Conservation (phyloP, 2,329 filamentous ascomycete genomes). For the Trichophaea hybrida region DNA sequence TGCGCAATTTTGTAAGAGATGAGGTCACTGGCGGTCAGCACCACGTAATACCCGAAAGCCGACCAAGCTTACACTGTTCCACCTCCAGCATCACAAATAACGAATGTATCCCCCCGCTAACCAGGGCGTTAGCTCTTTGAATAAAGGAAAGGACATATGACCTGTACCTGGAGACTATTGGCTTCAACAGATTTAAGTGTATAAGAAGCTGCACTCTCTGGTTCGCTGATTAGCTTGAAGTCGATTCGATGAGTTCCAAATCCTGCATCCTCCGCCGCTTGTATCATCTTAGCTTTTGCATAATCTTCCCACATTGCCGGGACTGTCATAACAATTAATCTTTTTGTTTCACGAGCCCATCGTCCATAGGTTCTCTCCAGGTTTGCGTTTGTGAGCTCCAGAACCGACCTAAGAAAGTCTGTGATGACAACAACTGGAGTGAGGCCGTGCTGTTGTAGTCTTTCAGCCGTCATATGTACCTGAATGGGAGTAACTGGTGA, state of each 20-base stretch:
- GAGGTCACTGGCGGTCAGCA: constrained; percentile 31
- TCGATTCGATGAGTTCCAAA: constrained; percentile 43
- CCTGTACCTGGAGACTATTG: constrained; percentile 8
- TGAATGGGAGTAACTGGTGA: not conserved
- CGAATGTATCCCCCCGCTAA: constrained; percentile 48
- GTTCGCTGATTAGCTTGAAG: constrained; percentile 24
- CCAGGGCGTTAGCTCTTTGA: constrained; percentile 30
- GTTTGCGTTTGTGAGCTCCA: not conserved
- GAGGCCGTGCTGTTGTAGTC: not conserved
- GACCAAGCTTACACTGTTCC: constrained; percentile 41
- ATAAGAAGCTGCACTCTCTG: constrained; percentile 23
- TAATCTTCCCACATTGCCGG: constrained; percentile 59
- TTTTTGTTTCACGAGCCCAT: not conserved
- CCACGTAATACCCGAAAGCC: not conserved
- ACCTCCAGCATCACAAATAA: constrained; percentile 44
- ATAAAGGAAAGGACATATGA: not conserved
- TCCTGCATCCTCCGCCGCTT: constrained; percentile 61
- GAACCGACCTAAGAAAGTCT: not conserved
- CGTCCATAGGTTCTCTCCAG: not conserved
- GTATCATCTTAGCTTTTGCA: constrained; percentile 65
- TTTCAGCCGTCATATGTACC: not conserved
- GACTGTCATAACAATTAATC: not conserved
- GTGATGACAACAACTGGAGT: not conserved
- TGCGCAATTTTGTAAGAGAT: constrained; percentile 73
- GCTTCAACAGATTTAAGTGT: constrained; percentile 20